These are phyloP conservation scores for Malassezia dermatis DNA, from an alignment of 1,284 basidiomycete species.

Conservation along the genomic window DNA sequence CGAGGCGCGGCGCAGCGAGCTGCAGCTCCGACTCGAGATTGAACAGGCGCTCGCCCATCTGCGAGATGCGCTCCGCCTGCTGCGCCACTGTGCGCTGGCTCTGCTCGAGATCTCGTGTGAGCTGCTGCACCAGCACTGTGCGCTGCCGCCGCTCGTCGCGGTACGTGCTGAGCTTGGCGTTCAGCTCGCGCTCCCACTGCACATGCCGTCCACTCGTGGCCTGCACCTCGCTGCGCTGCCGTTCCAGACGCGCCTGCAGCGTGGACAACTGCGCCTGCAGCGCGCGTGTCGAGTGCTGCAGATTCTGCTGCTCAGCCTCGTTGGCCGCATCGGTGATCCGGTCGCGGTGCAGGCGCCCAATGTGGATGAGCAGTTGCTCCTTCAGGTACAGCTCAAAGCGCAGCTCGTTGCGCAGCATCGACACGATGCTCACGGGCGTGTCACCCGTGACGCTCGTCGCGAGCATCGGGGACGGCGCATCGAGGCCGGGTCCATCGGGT, in stretches of 20 bases:
- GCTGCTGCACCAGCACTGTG: constrained; percentile 24
- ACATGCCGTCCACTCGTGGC: constrained; percentile 29
- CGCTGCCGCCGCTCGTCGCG: constrained; percentile 41
- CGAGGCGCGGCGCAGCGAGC: constrained; percentile 23
- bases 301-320: constrained; percentile 45
- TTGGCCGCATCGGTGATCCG: constrained; percentile 36
- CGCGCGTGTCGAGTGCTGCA: constrained; percentile 34
- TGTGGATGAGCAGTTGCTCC: constrained; percentile 45
- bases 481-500: not conserved
- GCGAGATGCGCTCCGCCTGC: constrained; percentile 24
- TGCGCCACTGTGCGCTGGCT: constrained; percentile 15
- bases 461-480: not conserved
- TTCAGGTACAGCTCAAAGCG: constrained; percentile 47
- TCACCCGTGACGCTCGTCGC: not conserved
- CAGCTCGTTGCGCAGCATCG: constrained; percentile 37
- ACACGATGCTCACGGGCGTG: not conserved
- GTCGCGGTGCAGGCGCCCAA: constrained; percentile 46
- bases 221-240: constrained; percentile 27
- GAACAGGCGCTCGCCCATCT: constrained; percentile 31
- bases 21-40: constrained; percentile 27
- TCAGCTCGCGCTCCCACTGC: constrained; percentile 41
- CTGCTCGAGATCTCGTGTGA: constrained; percentile 30
- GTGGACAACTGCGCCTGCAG: constrained; percentile 24
- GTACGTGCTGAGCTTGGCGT: constrained; percentile 37
- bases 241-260: constrained; percentile 20